Base-by-base conservation (phyloP, 2,329 filamentous ascomycete species). In the Colletotrichum sp. region DNA sequence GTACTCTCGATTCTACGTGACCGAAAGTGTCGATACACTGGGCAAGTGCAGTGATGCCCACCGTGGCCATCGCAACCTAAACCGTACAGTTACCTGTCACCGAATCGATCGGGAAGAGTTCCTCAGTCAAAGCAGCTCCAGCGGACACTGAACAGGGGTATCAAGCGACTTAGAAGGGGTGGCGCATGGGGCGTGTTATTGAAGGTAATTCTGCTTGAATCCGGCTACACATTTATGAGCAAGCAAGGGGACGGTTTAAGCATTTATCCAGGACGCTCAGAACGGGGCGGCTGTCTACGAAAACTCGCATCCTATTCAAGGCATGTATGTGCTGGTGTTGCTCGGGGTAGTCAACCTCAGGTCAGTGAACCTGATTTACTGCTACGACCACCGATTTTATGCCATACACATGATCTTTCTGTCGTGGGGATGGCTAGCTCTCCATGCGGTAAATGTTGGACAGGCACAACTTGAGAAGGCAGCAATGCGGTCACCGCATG, bases 221-320 rank as follows among this genome's bases (percentile, higher is more conserved):
- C 87, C 76, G 83, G 85, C 75, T 89, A 88, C 79, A 87, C 83
- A 3, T 85, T 89, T 61, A 80, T 85, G 32, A 80, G 82, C 66
- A 32, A 80, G 82, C 66, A 89, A 89, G 78, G 84, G 83, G 27
- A 87, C 82, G 2, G 80, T 84, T 4, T 30, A 19, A 27, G 80
- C 75, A 22, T 85, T 85, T 25, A 75, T 83, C 36, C 19, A 59
- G 7, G 80, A 84, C 73, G 83, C 87, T 8, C 52, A 83, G 74
- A 79, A 86, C 57, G 83, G 87, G 78, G 81, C 80, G 5, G 25
- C 55, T 16, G 55, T 59, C 28, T 59, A 59, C 55, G 16, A 59
- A 27, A 0, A 28, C 15, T 28, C 30, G 4, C 7, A 19, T 8
- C 55, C 4, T 3, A 59, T 59, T 1, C 55, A 59, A 19, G 25